Evolutionary conservation across 768 basidiomycete species (phyloP).

Genomic region (Panellus pusillus): DNA sequence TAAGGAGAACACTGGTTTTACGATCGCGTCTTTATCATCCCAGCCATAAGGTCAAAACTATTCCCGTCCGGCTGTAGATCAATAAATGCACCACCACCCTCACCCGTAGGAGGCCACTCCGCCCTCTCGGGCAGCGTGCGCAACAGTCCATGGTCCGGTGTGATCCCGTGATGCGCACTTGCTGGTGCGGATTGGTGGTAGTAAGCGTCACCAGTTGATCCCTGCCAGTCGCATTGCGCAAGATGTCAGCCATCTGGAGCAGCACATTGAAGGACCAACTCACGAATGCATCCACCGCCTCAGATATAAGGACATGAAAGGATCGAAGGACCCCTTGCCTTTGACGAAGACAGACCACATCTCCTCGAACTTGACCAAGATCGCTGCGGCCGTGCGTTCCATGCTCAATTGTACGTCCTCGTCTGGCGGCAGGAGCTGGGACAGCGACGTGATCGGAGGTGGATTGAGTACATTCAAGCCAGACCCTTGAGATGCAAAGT

Average conservation of each 20-base stretch:
- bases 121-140: constrained; percentile 69
- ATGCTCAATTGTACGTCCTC: constrained; percentile 47
- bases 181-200: constrained; percentile 65
- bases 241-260: background rate
- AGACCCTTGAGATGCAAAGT: constrained; percentile 55
- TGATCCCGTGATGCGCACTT: constrained; percentile 82
- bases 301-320: constrained; percentile 80
- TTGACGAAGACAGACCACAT: constrained; percentile 77
- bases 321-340: constrained; percentile 68
- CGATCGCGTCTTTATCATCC: constrained; percentile 67
- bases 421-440: constrained; percentile 56
- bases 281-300: constrained; percentile 90
- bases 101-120: constrained; percentile 23
- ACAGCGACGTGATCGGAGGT: constrained; percentile 79
- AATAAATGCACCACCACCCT: constrained; percentile 54
- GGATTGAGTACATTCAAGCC: constrained; percentile 86
- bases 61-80: constrained; percentile 98
- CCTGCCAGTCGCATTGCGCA: constrained; percentile 37
- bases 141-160: constrained; percentile 82
- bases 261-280: constrained; percentile 34
- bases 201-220: constrained; percentile 84
- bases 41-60: constrained; percentile 92
- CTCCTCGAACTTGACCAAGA: constrained; percentile 73
- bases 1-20: constrained; percentile 20
- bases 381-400: constrained; percentile 72